Evolutionary conservation across 2,329 filamentous ascomycete genomes (phyloP).

Genomic region (Fusarium sp.): DNA sequence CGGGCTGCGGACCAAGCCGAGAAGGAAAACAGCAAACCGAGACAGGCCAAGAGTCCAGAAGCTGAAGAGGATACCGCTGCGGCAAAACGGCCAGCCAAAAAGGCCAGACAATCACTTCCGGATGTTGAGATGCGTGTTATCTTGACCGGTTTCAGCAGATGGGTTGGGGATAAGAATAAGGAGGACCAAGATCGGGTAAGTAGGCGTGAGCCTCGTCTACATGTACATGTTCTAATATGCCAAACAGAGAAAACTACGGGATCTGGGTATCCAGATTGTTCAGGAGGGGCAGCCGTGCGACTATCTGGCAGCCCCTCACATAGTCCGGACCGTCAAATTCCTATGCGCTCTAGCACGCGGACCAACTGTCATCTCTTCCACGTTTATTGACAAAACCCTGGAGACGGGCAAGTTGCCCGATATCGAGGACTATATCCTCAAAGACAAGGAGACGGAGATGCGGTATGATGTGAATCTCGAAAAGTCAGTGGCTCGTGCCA

Average conservation of each 20-base stretch:
- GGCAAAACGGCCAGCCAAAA: conserved; percentile 67
- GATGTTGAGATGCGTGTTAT: conserved; percentile 80
- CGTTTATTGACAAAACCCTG: conserved; percentile 83
- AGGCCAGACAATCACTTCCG: conserved; percentile 67
- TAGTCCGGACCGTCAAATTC: conserved; percentile 94
- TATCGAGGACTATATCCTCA: conserved; percentile 73
- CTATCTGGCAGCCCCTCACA: conserved; percentile 85
- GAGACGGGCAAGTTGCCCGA: conserved; percentile 73
- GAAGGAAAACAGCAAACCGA: conserved; percentile 59
- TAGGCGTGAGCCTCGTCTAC: conserved; percentile 19
- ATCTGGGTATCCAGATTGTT: conserved; percentile 84
- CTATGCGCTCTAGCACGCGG: conserved; percentile 86
- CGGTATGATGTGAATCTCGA: conserved; percentile 76
- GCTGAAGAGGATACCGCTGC: conserved; percentile 58
- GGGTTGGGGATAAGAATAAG: conserved; percentile 77
- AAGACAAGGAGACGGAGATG: conserved; percentile 78
- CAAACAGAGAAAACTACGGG: conserved; percentile 78
- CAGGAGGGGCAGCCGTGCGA: conserved; percentile 81
- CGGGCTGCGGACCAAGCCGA: conserved; percentile 69
- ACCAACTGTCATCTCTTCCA: conserved; percentile 78
- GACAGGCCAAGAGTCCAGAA: conserved; percentile 58
- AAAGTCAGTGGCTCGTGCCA: conserved; percentile 75
- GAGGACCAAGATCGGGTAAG: conserved; percentile 86
- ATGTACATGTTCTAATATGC: conserved; percentile 27
- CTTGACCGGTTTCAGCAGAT: conserved; percentile 85